Evolutionary conservation across 768 basidiomycete genomes (phyloP).

Genomic region (Boletus eberwhitei): DNA sequence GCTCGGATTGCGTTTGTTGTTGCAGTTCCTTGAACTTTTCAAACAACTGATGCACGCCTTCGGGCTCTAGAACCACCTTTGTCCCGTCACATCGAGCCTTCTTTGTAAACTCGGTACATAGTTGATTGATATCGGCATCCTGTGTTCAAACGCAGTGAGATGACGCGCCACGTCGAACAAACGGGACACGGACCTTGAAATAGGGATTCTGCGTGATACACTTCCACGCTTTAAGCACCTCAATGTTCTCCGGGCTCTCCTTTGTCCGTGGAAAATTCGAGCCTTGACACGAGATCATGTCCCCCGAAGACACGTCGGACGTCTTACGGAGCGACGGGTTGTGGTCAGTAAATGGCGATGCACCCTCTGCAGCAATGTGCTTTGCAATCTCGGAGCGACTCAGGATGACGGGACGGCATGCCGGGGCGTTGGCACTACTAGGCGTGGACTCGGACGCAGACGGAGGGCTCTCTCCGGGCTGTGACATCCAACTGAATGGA

Average conservation of each 20-base stretch:
- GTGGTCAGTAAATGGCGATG: slow-evolving; percentile 50
- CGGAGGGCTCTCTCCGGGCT: slow-evolving; percentile 30
- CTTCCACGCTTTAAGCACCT: slow-evolving; percentile 77
- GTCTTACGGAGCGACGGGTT: slow-evolving; percentile 38
- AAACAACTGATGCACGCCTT: slow-evolving; percentile 42
- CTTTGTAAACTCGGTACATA: slow-evolving; percentile 74
- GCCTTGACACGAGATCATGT: slow-evolving; percentile 64
- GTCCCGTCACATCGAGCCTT: slow-evolving; percentile 85
- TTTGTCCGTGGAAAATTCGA: slow-evolving; percentile 66
- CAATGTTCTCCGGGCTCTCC: slow-evolving; percentile 70
- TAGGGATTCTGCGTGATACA: slow-evolving; percentile 70
- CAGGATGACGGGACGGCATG: neutral
- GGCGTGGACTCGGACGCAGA: slow-evolving; percentile 36
- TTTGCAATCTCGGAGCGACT: slow-evolving; percentile 52
- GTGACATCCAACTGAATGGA: slow-evolving; percentile 29
- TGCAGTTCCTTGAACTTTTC: slow-evolving; percentile 36
- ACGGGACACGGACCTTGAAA: slow-evolving; percentile 57
- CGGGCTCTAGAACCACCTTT: slow-evolving; percentile 70
- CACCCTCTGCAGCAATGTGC: slow-evolving; percentile 51
- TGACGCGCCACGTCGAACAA: neutral
- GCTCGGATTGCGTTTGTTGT: slow-evolving; percentile 9
- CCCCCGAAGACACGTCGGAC: slow-evolving; percentile 41
- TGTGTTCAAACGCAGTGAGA: slow-evolving; percentile 25
- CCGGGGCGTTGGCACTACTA: slow-evolving; percentile 28
- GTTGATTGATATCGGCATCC: slow-evolving; percentile 75